Evolutionary conservation across 2,329 filamentous ascomycete genomes (phyloP), one percentile per base, ranked within the genome.

Genomic region (Epichloe sibirici): DNA sequence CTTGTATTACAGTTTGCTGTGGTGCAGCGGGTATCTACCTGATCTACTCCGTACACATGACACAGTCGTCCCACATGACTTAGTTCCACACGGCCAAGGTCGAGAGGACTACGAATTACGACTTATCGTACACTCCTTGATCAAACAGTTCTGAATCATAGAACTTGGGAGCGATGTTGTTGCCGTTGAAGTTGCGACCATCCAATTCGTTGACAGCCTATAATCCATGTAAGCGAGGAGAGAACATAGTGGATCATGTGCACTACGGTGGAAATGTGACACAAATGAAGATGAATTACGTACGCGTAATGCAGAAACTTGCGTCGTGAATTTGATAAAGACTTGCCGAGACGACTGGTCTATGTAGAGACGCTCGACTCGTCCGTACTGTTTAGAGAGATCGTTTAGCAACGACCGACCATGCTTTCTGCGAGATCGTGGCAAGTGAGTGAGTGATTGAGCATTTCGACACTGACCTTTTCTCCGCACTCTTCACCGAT

Each of bases 401-500:
- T 0, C 9, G 0, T 31, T 31, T 31, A 31, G 31, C 31, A 31
- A 31, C 31, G 31, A 31, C 31, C 31, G 31, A 31, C 8, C 8
- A 31, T 31, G 31, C 31, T 31, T 31, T 31, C 31, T 31, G 31
- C 9, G 31, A 31, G 1, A 11, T 11, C 1, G 31, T 28, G 17
- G 5, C 15, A 42, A 42, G 39, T 44, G 15, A 21, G 17, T 21
- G 17, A 21, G 17, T 21, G 39, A 44, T 13, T 9, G 9, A 4
- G 31, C 31, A 31, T 9, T 31, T 31, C 3, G 9, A 31, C 8
- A 31, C 48, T 17, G 55, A 84, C 80, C 76, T 90, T 90, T 58
- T 88, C 82, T 48, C 83, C 84, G 67, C 94, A 96, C 65, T 95
- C 88, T 63, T 96, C 88, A 6, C 93, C 93, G 67, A 98, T 96